Conservation (phyloP, 495 filamentous ascomycete genomes). For the Astrocystis sublimbata region DNA sequence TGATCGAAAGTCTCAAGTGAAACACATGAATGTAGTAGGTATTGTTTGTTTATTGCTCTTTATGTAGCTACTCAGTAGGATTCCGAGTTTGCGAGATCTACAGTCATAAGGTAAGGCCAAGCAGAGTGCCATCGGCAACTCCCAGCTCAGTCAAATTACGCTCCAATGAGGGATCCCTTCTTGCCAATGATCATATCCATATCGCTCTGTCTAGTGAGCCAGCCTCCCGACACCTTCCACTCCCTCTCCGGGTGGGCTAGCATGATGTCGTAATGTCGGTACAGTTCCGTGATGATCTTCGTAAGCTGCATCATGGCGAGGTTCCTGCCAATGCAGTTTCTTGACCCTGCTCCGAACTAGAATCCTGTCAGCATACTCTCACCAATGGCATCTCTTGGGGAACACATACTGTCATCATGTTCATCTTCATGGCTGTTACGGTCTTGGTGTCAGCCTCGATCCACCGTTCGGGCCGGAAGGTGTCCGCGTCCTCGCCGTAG, state of each 20-base stretch:
- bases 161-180: neutral
- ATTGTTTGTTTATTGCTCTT: too few species aligned
- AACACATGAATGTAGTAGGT: too few species aligned
- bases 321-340: constrained; percentile 51
- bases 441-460: constrained; percentile 37
- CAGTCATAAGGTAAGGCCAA: too few species aligned
- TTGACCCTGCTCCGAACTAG: constrained; percentile 50
- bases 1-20: too few species aligned
- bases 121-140: too few species aligned
- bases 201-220: constrained; percentile 11
- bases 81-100: too few species aligned
- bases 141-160: neutral
- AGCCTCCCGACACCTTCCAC: constrained; percentile 16
- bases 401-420: constrained; percentile 5
- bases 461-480: constrained; percentile 59
- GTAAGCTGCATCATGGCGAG: constrained; percentile 51
- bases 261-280: constrained; percentile 5
- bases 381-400: neutral
- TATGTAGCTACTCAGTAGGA: too few species aligned
- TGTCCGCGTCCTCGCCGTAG: constrained; percentile 54
- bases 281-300: constrained; percentile 34
- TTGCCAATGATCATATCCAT: constrained; percentile 11
- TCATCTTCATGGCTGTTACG: neutral
- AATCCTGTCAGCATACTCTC: neutral
- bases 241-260: constrained; percentile 1